Base-by-base conservation (phyloP, 2,329 filamentous ascomycete genomes). In the Teratosphaeriaceae sp. region DNA sequence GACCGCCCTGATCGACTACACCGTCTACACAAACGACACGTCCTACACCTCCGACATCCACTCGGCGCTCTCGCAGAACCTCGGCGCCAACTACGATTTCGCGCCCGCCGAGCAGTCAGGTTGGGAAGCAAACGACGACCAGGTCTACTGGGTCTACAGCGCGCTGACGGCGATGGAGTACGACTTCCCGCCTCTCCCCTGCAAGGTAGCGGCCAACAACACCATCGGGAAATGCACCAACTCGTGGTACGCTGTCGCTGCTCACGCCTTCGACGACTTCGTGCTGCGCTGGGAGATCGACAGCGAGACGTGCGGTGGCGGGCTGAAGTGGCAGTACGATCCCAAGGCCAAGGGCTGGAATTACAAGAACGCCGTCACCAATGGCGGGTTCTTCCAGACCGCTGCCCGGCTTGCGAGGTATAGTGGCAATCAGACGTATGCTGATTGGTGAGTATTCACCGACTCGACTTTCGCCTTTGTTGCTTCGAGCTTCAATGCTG, bases 281-380 rank as follows among this genome's bases (percentile, higher is more conserved):
- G 58, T 57, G 6, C 44, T 46, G 3, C 59, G 64, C 33, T 66
- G 63, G 63, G 12, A 39, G 3, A 24, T 23, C 26, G 62, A 66
- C 37, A 42, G 48, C 23, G 34, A 45, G 16, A 57, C 61, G 15
- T 67, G 64, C 34, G 57, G 41, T 20, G 64, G 64, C 37, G 64
- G 64, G 23, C 45, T 67, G 38, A 53, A 56, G 27, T 66, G 61
- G 63, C 46, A 65, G 61, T 57, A 62, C 57, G 61, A 67, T 52
- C 61, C 64, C 6, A 72, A 70, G 59, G 73, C 73, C 51, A 65
- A 63, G 26, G 72, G 72, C 9, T 75, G 67, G 51, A 60, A 67
- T 33, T 69, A 73, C 55, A 72, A 72, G 56, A 90, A 90, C 68
- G 75, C 81, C 16, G 71, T 73, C 38, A 70, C 70, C 11, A 74